These are phyloP conservation scores for Davidsoniella australis DNA, from an alignment of 2,329 filamentous ascomycete genomes.

Conservation along the genomic window DNA sequence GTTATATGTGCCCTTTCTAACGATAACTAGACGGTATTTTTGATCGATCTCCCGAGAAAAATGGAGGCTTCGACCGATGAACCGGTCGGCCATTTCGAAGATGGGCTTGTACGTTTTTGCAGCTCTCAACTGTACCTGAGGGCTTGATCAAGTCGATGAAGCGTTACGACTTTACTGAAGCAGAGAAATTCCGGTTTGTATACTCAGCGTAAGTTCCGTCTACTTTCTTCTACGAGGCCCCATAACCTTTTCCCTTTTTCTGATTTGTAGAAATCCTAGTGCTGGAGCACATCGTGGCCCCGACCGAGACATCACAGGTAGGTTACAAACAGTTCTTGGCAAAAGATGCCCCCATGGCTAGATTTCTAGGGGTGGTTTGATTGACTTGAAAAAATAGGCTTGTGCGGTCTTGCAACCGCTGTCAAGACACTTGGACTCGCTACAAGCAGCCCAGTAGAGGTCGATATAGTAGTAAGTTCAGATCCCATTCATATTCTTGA, in stretches of 20 bases:
- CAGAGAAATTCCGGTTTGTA: slow-evolving; percentile 58
- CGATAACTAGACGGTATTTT: slow-evolving; percentile 48
- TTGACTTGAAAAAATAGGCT: slow-evolving; percentile 30
- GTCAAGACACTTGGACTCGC: slow-evolving; percentile 46
- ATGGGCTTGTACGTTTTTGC: slow-evolving; percentile 52
- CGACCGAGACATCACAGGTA: slow-evolving; percentile 27
- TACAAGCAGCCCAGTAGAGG: slow-evolving; percentile 35
- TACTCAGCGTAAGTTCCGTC: slow-evolving; percentile 55
- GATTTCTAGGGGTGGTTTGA: slow-evolving; percentile 13
- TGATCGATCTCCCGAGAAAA: slow-evolving; percentile 70
- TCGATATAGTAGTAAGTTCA: slow-evolving; percentile 54
- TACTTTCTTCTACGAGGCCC: slow-evolving; percentile 6
- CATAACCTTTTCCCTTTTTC: not conserved
- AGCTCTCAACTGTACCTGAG: slow-evolving; percentile 45
- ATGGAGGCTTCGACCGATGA: slow-evolving; percentile 3
- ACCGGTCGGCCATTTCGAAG: slow-evolving; percentile 38
- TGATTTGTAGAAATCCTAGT: slow-evolving; percentile 19
- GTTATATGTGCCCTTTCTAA: not conserved
- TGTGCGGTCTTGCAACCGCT: slow-evolving; percentile 53
- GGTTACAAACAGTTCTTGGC: slow-evolving; percentile 3
- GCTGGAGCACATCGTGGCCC: slow-evolving; percentile 38
- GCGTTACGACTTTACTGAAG: slow-evolving; percentile 68
- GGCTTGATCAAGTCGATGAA: slow-evolving; percentile 50
- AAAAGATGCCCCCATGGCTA: slow-evolving; percentile 2
- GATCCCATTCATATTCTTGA: not conserved